Conservation (phyloP, 2,329 filamentous ascomycete genomes). For the Uncinocarpus reesii region DNA sequence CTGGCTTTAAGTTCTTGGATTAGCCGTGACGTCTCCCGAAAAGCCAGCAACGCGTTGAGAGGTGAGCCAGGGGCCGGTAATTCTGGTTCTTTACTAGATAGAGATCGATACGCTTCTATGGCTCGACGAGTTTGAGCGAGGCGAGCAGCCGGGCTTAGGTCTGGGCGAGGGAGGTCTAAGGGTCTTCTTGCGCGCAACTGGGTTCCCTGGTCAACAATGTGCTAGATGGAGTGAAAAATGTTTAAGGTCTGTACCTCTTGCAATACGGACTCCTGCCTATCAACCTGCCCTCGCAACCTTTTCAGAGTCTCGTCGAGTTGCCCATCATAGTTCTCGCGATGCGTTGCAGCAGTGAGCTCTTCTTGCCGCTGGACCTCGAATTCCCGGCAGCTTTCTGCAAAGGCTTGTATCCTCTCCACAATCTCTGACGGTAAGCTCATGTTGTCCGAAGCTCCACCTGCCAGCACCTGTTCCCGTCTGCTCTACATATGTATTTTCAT, state of each 20-base stretch:
- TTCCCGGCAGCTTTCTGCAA: conserved; percentile 27
- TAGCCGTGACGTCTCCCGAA: conserved; percentile 56
- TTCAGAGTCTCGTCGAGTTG: conserved; percentile 55
- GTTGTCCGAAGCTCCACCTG: background rate
- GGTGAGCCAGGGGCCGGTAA: conserved; percentile 58
- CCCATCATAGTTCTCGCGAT: conserved; percentile 27
- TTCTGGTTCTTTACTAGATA: conserved; percentile 53
- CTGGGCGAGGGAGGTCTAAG: conserved; percentile 24
- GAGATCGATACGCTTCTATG: conserved; percentile 54
- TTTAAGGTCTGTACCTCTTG: conserved; percentile 31
- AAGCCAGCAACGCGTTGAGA: conserved; percentile 59
- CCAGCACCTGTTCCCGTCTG: too few relatives aligned
- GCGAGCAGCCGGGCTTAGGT: conserved; percentile 25
- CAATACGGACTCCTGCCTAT: conserved; percentile 39
- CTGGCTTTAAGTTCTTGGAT: conserved; percentile 55
- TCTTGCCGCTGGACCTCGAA: conserved; percentile 27
- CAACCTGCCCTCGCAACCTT: conserved; percentile 50
- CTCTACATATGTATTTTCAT: too few relatives aligned
- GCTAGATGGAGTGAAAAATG: background rate
- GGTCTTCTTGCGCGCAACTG: conserved; percentile 28
- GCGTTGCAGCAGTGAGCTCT: conserved; percentile 23
- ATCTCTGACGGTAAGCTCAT: conserved; percentile 13
- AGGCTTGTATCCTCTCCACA: conserved; percentile 18
- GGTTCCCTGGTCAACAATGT: background rate
- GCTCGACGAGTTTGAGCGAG: conserved; percentile 44